phyloP scores from a whole-genome alignment of 2,329 filamentous ascomycete genomes.

The Cordyceps sp. region DNA sequence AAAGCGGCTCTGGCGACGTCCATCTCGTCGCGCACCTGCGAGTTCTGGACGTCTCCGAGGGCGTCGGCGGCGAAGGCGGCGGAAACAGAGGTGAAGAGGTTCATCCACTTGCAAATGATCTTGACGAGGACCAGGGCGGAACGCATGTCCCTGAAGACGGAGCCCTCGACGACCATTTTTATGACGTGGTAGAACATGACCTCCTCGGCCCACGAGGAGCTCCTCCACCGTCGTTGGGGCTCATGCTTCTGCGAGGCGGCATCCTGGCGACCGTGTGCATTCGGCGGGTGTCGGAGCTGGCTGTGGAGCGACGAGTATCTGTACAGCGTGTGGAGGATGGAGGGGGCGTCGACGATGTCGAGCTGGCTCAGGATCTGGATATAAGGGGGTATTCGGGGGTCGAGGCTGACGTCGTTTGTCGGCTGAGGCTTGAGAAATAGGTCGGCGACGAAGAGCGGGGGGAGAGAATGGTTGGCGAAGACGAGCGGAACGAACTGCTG shows the following conservation, averaged over 20 bases:
- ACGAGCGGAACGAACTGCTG: conserved; percentile 31
- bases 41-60: conserved; percentile 25
- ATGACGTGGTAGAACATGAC: conserved; percentile 86
- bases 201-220: conserved; percentile 57
- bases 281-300: conserved; percentile 3
- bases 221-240: conserved; percentile 26
- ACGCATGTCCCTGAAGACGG: conserved; percentile 25
- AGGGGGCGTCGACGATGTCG: conserved; percentile 34
- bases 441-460: conserved; percentile 34
- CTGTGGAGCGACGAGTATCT: conserved; percentile 37
- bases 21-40: conserved; percentile 36
- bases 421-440: conserved; percentile 39
- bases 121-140: conserved; percentile 33
- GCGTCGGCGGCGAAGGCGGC: conserved; percentile 30
- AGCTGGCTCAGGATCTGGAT: conserved; percentile 35
- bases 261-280: conserved; percentile 2
- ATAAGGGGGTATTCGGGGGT: conserved; percentile 43
- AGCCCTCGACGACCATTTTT: conserved; percentile 56
- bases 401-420: conserved; percentile 30
- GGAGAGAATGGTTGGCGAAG: conserved; percentile 32
- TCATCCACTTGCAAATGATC: conserved; percentile 41
- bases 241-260: conserved; percentile 5
- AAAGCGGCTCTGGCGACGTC: conserved; percentile 45
- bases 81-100: conserved; percentile 34
- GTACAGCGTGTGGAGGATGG: conserved; percentile 37